Conservation (phyloP, 495 filamentous ascomycete genomes). For the Chaetomium fimeti region DNA sequence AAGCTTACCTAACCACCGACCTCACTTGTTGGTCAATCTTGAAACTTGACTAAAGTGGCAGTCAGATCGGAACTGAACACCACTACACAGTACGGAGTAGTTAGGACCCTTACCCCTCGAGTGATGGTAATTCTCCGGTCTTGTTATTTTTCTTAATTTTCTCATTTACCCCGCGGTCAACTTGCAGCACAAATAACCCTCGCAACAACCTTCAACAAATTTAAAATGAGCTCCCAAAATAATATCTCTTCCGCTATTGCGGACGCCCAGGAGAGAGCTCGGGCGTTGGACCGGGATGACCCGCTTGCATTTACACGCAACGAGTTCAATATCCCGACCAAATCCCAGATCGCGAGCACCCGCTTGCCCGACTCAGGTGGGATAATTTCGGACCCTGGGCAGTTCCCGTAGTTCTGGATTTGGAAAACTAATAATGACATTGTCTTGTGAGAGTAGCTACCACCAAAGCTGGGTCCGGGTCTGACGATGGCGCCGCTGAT, state of each 20-base stretch:
- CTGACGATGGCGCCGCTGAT: constrained; percentile 28
- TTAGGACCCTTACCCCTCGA: neutral
- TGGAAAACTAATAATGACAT: constrained; percentile 11
- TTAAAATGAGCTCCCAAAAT: constrained; percentile 21
- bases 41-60: no score
- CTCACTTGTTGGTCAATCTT: no score
- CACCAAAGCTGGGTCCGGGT: neutral
- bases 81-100: neutral
- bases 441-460: constrained; percentile 1
- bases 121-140: neutral
- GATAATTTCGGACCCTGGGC: constrained; percentile 9
- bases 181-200: neutral
- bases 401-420: neutral
- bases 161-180: neutral
- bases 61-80: no score
- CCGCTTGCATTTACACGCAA: constrained; percentile 62
- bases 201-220: neutral
- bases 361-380: constrained; percentile 47
- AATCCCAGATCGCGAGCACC: constrained; percentile 69
- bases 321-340: constrained; percentile 85
- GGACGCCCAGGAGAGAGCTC: constrained; percentile 23
- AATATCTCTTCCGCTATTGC: neutral
- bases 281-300: constrained; percentile 65
- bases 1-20: neutral
- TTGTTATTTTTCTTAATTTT: neutral